These are phyloP conservation scores for Trichosporon sp. DNA, from an alignment of 1,284 basidiomycete genomes.

Conservation along the genomic window DNA sequence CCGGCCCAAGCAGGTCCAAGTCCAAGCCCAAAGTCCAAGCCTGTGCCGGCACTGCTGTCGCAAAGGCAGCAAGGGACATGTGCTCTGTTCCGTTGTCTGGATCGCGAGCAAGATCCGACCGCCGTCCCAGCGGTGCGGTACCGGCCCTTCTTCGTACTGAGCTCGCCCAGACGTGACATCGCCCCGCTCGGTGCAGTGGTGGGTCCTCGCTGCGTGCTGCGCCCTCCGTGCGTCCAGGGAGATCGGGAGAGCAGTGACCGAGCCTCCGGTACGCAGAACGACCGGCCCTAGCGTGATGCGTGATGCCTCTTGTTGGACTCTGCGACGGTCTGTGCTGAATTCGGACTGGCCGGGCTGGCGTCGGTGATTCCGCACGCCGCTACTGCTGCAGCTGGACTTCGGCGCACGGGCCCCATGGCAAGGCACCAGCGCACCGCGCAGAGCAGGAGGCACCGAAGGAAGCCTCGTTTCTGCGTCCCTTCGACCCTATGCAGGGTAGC, in stretches of 20 bases:
- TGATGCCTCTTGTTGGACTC: no score
- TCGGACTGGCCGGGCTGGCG: background rate
- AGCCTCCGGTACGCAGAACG: background rate
- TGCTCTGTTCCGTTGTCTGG: background rate
- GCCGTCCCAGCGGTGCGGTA: background rate
- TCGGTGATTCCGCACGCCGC: background rate
- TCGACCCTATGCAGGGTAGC: no score
- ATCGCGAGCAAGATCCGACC: background rate
- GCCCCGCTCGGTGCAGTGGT: background rate
- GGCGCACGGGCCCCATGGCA: background rate
- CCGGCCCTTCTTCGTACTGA: no score
- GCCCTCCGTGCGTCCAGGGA: background rate
- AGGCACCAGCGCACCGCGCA: no score
- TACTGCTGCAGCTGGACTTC: no score
- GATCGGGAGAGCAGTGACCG: background rate
- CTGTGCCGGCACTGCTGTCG: no score
- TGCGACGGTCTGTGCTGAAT: background rate
- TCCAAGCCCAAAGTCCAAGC: no score
- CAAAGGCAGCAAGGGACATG: background rate
- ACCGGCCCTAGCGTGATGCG: background rate
- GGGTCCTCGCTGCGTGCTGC: background rate
- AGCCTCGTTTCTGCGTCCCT: background rate
- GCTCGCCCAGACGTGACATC: background rate
- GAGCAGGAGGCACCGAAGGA: no score
- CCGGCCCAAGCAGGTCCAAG: background rate